Evolutionary conservation across 164 flowering plant genomes (phyloP).

Genomic region (Vitis cinerea): DNA sequence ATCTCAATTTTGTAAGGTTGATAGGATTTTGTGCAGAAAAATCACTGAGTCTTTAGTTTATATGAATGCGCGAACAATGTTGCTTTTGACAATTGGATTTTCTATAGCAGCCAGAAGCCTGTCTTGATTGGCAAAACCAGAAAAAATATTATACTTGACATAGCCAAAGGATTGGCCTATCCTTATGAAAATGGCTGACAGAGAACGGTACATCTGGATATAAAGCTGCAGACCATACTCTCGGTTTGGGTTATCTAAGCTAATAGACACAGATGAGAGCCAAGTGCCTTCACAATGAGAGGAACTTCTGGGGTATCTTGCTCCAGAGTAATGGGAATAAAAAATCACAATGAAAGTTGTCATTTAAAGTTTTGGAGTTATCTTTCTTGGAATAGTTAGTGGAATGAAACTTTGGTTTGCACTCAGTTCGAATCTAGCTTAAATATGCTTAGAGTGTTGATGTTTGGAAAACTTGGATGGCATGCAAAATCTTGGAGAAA

Average conservation of each 20-base stretch:
- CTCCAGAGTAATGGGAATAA: not conserved
- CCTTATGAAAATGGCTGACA: not conserved
- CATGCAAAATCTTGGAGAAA: not conserved
- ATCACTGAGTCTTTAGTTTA: not conserved
- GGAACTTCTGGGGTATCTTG: not conserved
- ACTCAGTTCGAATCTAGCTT: not conserved
- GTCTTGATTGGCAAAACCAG: not conserved
- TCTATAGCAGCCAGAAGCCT: no score
- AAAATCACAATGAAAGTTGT: slow-evolving; percentile 1
- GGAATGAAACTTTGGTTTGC: not conserved
- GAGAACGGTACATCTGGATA: not conserved
- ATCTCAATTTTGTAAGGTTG: no score
- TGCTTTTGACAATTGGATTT: not conserved
- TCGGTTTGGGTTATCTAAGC: not conserved
- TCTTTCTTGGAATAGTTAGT: not conserved
- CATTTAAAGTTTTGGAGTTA: slow-evolving; percentile 1
- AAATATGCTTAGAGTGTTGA: not conserved
- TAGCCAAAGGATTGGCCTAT: slow-evolving; percentile 5
- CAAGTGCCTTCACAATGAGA: slow-evolving; percentile 1
- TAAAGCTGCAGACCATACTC: no score
- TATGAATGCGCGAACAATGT: slow-evolving; percentile 1
- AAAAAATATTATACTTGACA: not conserved
- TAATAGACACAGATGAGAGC: slow-evolving; percentile 10
- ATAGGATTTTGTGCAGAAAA: no score
- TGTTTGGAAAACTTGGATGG: no score